Conservation (phyloP, 306 rosid species). For the Sphenostylis stenocarpa region DNA sequence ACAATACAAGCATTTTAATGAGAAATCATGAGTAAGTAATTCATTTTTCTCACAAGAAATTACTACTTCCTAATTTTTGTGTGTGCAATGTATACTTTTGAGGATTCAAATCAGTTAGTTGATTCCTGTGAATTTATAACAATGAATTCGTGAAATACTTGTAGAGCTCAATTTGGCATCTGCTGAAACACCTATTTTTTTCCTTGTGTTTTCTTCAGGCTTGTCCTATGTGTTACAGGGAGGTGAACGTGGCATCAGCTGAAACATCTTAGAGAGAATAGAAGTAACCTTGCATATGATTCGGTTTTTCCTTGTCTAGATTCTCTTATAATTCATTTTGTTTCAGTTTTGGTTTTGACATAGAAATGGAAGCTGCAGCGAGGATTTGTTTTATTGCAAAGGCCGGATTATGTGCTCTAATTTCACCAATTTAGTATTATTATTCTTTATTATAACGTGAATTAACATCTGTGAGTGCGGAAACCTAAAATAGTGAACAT, state of each 20-base stretch:
- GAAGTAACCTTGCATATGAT: slow-evolving; percentile 25
- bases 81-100: neutral
- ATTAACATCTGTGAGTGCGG: no score
- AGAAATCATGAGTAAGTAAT: neutral
- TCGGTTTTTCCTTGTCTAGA: slow-evolving; percentile 27
- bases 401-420: neutral
- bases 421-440: no score
- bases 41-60: neutral
- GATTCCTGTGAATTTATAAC: neutral
- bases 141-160: neutral
- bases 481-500: no score
- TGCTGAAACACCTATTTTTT: neutral
- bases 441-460: no score
- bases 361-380: neutral
- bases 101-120: neutral
- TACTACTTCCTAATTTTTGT: neutral
- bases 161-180: slow-evolving; percentile 3
- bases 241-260: slow-evolving; percentile 66
- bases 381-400: neutral
- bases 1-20: slow-evolving; percentile 1
- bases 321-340: no score
- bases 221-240: slow-evolving; percentile 92
- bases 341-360: neutral
- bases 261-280: no score
- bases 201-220: slow-evolving; percentile 57